These are phyloP conservation scores for Trichoderma breve DNA, from an alignment of 2,329 filamentous ascomycete genomes.

Conservation along the genomic window DNA sequence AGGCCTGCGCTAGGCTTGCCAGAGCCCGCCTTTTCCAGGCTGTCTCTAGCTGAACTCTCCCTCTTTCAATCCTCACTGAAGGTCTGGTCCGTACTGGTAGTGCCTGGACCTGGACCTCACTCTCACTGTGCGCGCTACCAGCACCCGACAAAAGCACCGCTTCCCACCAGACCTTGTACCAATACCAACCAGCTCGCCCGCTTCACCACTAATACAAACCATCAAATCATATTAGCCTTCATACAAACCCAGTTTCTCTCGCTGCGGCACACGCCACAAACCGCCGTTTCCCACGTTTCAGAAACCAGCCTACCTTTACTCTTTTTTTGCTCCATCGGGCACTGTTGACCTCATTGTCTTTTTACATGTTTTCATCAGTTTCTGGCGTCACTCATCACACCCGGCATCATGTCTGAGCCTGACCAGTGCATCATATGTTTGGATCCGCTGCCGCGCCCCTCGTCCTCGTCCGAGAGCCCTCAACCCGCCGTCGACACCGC, in stretches of 20 bases:
- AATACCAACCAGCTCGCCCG: neutral
- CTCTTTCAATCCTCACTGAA: conserved; percentile 28
- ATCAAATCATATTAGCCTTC: conserved; percentile 26
- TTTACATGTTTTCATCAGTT: conserved; percentile 50
- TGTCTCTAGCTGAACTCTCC: conserved; percentile 28
- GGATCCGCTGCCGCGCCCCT: conserved; percentile 52
- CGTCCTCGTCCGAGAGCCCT: conserved; percentile 27
- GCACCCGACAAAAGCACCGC: neutral
- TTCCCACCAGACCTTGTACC: neutral
- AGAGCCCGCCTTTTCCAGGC: conserved; percentile 30
- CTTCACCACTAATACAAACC: conserved; percentile 32
- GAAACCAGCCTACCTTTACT: neutral
- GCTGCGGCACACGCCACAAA: conserved; percentile 12
- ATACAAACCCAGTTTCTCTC: conserved; percentile 19
- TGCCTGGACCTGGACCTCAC: neutral
- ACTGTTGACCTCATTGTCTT: conserved; percentile 19
- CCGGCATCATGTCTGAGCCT: conserved; percentile 50
- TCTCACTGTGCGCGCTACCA: neutral
- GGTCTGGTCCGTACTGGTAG: conserved; percentile 1
- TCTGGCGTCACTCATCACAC: conserved; percentile 36
- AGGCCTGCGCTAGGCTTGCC: conserved; percentile 29
- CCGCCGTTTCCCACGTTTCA: neutral
- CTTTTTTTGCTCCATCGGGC: conserved; percentile 5
- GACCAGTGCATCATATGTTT: conserved; percentile 71
- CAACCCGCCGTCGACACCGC: conserved; percentile 27